Conservation (phyloP, 75 land plant genomes). For the Ceratopteris richardii region DNA sequence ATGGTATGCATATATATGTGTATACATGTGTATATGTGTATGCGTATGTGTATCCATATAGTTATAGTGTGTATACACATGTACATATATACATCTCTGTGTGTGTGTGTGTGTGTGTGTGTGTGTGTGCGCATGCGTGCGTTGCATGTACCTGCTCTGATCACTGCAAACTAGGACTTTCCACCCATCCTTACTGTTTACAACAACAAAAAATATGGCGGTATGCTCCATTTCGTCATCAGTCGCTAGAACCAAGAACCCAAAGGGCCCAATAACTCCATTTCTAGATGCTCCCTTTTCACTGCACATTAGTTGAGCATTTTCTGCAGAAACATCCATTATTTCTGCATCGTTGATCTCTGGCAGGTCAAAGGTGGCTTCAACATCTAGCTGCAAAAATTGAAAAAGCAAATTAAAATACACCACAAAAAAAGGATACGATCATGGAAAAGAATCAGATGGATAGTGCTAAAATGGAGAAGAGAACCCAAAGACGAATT, state of each 20-base stretch:
- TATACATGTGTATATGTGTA: too few species aligned
- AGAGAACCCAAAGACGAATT: neutral
- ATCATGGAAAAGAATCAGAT: neutral
- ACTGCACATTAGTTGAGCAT: conserved; percentile 34
- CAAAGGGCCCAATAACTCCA: conserved; percentile 54
- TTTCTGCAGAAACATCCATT: conserved; percentile 10
- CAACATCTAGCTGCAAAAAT: conserved; percentile 54
- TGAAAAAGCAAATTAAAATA: neutral
- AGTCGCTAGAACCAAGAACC: conserved; percentile 47
- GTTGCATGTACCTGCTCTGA: conserved; percentile 67
- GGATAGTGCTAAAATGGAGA: conserved; percentile 3
- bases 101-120: too few species aligned
- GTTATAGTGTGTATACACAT: too few species aligned
- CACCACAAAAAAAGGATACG: neutral
- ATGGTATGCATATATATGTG: too few species aligned
- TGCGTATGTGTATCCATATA: too few species aligned
- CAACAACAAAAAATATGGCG: conserved; percentile 49
- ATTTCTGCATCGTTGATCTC: conserved; percentile 19
- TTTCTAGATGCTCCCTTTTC: conserved; percentile 16
- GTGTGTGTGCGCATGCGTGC: too few species aligned
- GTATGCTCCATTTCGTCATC: conserved; percentile 43
- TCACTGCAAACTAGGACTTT: conserved; percentile 50
- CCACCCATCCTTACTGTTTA: conserved; percentile 13
- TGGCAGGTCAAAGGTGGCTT: conserved; percentile 36
- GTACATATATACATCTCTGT: too few species aligned